Evolutionary conservation across 495 filamentous ascomycete species (phyloP).

Genomic region (Penicillium egyptiacum): DNA sequence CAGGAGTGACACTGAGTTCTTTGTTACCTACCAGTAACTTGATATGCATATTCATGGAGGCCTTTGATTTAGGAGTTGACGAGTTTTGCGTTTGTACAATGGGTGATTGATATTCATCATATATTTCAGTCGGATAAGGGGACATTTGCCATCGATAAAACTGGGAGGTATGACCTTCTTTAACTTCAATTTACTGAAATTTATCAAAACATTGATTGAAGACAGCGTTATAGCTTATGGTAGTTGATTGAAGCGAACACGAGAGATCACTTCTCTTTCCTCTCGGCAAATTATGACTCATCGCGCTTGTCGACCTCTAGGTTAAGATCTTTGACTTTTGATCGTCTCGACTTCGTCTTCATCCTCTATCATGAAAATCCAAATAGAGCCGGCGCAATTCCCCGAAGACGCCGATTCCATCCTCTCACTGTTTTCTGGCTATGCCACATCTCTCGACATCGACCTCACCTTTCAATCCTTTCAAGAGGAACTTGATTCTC

Average conservation of each 20-base stretch:
- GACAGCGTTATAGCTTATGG: no score
- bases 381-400: conserved; percentile 32
- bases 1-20: conserved; percentile 38
- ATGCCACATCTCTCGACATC: conserved; percentile 51
- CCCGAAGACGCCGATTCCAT: conserved; percentile 38
- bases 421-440: conserved; percentile 49
- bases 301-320: background rate
- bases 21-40: conserved; percentile 30
- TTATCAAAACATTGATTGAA: background rate
- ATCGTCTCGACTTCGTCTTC: no score
- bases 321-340: no score
- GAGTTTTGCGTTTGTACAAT: conserved; percentile 1
- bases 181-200: background rate
- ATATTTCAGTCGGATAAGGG: background rate
- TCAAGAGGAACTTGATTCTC: conserved; percentile 45
- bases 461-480: conserved; percentile 62
- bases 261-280: no score
- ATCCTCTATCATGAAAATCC: conserved; percentile 16
- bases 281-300: background rate
- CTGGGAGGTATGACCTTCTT: background rate
- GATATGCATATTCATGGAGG: conserved; percentile 8
- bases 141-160: background rate
- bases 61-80: conserved; percentile 2
- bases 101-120: conserved; percentile 1
- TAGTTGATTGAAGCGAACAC: no score